Conservation (phyloP, 2,329 filamentous ascomycete genomes). For the Thielaviopsis musarum region DNA sequence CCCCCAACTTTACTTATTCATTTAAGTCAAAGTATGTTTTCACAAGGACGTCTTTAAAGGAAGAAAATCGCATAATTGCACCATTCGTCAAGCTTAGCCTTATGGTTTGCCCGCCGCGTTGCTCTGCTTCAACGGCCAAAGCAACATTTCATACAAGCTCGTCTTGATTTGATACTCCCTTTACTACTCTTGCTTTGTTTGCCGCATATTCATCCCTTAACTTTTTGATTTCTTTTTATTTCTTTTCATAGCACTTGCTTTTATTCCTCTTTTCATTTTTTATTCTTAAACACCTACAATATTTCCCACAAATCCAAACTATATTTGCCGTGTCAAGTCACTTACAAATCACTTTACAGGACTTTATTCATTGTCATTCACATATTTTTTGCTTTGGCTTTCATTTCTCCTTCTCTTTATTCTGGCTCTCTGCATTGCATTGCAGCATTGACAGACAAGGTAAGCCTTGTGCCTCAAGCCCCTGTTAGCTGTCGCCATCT, state of each 20-base stretch:
- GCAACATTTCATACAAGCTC: neutral
- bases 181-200: neutral
- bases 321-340: neutral
- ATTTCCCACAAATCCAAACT: neutral
- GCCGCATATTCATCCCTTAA: too few relatives aligned
- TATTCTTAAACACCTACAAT: neutral
- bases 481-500: slow-evolving; percentile 10
- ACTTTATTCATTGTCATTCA: neutral
- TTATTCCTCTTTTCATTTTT: too few relatives aligned
- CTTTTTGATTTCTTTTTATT: neutral
- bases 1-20: neutral
- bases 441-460: slow-evolving; percentile 11
- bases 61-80: neutral
- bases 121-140: neutral
- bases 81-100: neutral
- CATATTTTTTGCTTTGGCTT: neutral
- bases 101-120: neutral
- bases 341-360: neutral
- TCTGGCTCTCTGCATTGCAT: slow-evolving; percentile 6
- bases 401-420: neutral
- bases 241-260: neutral
- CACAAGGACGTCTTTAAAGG: neutral
- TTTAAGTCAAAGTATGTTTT: neutral
- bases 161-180: neutral
- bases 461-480: slow-evolving; percentile 10